These are phyloP conservation scores for Acacia acuminata DNA, from an alignment of 306 rosid species.

Conservation along the genomic window DNA sequence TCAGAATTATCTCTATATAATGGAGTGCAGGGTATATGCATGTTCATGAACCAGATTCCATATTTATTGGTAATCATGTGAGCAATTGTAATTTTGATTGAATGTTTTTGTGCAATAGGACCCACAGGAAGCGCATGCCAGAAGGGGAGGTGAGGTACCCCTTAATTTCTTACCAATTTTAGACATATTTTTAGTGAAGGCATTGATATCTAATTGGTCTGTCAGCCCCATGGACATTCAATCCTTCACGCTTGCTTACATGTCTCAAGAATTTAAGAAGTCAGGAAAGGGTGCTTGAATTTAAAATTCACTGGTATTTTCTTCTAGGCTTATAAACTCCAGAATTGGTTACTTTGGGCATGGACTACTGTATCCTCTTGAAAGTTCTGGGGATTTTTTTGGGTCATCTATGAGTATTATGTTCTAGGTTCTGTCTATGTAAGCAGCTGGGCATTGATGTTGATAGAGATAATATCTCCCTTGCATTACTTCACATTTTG, in stretches of 20 bases:
- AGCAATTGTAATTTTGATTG: slow-evolving; percentile 28
- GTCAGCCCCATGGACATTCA: slow-evolving; percentile 99
- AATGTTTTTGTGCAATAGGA: slow-evolving; percentile 53
- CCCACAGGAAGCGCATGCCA: slow-evolving; percentile 94
- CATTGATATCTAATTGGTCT: slow-evolving; percentile 50
- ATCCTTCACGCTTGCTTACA: slow-evolving; percentile 60
- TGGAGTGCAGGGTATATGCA: background rate
- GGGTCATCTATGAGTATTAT: slow-evolving; percentile 4
- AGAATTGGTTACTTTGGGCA: slow-evolving; percentile 16
- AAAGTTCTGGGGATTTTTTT: slow-evolving; percentile 5
- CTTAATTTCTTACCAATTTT: slow-evolving; percentile 29
- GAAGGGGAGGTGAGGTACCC: slow-evolving; percentile 90
- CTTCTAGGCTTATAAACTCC: slow-evolving; percentile 15
- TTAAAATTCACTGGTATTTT: slow-evolving; percentile 25
- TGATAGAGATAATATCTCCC: slow-evolving; percentile 29
- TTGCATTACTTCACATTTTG: slow-evolving; percentile 37
- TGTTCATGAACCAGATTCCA: slow-evolving; percentile 1
- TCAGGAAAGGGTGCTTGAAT: slow-evolving; percentile 53
- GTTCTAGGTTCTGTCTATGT: slow-evolving; percentile 13
- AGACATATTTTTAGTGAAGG: slow-evolving; percentile 30
- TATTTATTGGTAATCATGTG: slow-evolving; percentile 22
- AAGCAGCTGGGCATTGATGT: slow-evolving; percentile 23
- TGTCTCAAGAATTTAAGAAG: slow-evolving; percentile 72
- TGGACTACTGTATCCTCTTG: slow-evolving; percentile 6
- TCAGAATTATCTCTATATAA: background rate